A percentile compares a stretch with the other conserved stretches of the same genome.
phyloP scores from a whole-genome alignment of 129 eudicot genomes.

The Ambrosia trifida region DNA sequence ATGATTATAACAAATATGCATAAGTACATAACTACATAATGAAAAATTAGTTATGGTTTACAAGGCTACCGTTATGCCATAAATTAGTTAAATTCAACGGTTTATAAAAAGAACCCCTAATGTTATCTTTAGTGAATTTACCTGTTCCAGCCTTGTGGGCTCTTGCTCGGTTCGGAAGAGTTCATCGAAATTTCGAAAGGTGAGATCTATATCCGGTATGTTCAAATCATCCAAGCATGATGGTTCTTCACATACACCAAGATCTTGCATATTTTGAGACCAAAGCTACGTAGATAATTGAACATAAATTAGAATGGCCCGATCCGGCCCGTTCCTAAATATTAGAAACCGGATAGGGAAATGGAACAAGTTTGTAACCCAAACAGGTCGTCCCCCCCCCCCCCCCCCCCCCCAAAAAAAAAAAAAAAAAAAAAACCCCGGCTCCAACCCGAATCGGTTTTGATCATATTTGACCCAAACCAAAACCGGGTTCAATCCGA shows the following conservation, averaged over 20 bases:
- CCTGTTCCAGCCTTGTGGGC: constrained; percentile 30
- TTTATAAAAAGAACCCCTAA: not conserved
- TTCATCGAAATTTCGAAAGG: constrained; percentile 78
- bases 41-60: too few species aligned
- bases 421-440: too few species aligned
- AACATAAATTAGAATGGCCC: not conserved
- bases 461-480: too few species aligned
- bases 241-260: constrained; percentile 83
- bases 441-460: too few species aligned
- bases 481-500: too few species aligned
- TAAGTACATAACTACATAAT: too few species aligned
- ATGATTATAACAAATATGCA: too few species aligned
- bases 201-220: constrained; percentile 82
- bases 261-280: constrained; percentile 90
- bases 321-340: not conserved
- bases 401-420: too few species aligned
- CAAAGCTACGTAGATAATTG: constrained; percentile 53
- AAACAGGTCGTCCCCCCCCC: too few species aligned
- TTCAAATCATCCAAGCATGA: constrained; percentile 53
- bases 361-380: too few species aligned
- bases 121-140: constrained; percentile 17
- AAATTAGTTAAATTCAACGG: too few species aligned
- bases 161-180: constrained; percentile 63
- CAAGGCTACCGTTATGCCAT: too few species aligned
- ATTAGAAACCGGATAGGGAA: not conserved